Conservation (phyloP, 768 basidiomycete species). For the Phlebiopsis gigantea region DNA sequence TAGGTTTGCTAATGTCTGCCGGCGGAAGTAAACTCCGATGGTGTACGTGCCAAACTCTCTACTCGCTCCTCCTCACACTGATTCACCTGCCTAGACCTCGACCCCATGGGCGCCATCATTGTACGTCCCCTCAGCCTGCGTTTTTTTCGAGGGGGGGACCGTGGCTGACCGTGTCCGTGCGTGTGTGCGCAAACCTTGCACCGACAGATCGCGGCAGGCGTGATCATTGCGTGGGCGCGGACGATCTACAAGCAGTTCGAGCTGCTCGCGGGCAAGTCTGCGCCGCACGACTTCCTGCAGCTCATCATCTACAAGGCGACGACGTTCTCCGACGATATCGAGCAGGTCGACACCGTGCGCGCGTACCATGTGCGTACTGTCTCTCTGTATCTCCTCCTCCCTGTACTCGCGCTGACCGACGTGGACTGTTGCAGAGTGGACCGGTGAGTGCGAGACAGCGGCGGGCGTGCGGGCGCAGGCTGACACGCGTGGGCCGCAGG, state of each 20-base stretch:
- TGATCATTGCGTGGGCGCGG: constrained; percentile 70
- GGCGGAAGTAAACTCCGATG: constrained; percentile 76
- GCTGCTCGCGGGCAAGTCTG: constrained; percentile 87
- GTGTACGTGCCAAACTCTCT: constrained; percentile 49
- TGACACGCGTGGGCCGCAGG: constrained; percentile 32
- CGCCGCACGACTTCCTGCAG: constrained; percentile 86
- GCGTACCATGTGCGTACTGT: constrained; percentile 85
- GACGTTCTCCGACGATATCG: constrained; percentile 85
- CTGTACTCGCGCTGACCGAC: neutral
- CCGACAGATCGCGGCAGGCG: constrained; percentile 66
- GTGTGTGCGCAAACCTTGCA: neutral
- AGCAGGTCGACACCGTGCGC: constrained; percentile 84
- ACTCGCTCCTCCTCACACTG: neutral
- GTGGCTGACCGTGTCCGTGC: neutral
- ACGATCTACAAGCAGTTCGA: constrained; percentile 82
- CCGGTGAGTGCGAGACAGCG: constrained; percentile 59
- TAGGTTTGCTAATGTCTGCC: constrained; percentile 79
- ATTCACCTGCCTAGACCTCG: constrained; percentile 49
- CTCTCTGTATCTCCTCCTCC: too few species aligned
- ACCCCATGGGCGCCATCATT: constrained; percentile 73
- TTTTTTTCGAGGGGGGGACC: neutral
- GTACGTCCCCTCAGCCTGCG: constrained; percentile 39
- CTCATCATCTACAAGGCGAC: constrained; percentile 88
- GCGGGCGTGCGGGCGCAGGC: neutral
- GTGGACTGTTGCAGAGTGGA: constrained; percentile 48